Evolutionary conservation across 2,329 filamentous ascomycete genomes (phyloP).

Genomic region (Stromatinia cepivora): DNA sequence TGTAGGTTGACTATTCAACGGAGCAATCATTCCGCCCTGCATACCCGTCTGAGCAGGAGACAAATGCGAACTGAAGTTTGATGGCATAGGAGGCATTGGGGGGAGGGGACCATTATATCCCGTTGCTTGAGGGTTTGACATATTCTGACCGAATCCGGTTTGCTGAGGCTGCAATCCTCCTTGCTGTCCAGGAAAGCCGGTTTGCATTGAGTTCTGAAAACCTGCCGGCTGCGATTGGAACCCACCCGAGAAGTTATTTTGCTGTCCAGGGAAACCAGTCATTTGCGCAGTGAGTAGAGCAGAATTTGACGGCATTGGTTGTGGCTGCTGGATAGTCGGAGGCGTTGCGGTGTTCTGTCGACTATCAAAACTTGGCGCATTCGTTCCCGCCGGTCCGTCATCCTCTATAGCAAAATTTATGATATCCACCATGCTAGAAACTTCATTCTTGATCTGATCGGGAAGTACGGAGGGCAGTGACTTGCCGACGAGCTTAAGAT

Average conservation of each 20-base stretch:
- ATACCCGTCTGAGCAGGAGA: constrained; percentile 66
- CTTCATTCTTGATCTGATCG: constrained; percentile 89
- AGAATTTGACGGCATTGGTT: constrained; percentile 72
- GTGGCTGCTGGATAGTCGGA: constrained; percentile 65
- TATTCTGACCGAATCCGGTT: constrained; percentile 64
- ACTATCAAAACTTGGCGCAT: constrained; percentile 69
- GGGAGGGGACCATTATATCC: constrained; percentile 80
- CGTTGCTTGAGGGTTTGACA: constrained; percentile 68
- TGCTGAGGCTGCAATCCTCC: constrained; percentile 65
- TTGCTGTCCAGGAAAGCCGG: constrained; percentile 57
- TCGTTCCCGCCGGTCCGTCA: constrained; percentile 58
- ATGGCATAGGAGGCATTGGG: constrained; percentile 82
- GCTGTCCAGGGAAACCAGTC: constrained; percentile 63
- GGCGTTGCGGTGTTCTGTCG: constrained; percentile 52
- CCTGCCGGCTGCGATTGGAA: constrained; percentile 49
- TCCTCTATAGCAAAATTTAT: constrained; percentile 93
- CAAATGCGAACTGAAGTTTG: constrained; percentile 63
- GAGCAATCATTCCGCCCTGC: constrained; percentile 47
- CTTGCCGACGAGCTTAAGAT: constrained; percentile 86
- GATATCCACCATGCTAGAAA: constrained; percentile 99
- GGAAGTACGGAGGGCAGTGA: constrained; percentile 72
- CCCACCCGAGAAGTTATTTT: constrained; percentile 44
- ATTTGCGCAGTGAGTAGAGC: constrained; percentile 65
- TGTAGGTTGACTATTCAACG: constrained; percentile 89
- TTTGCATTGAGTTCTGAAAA: constrained; percentile 50